Evolutionary conservation across 768 basidiomycete species (phyloP).

Genomic region (Amanita brunnescens): DNA sequence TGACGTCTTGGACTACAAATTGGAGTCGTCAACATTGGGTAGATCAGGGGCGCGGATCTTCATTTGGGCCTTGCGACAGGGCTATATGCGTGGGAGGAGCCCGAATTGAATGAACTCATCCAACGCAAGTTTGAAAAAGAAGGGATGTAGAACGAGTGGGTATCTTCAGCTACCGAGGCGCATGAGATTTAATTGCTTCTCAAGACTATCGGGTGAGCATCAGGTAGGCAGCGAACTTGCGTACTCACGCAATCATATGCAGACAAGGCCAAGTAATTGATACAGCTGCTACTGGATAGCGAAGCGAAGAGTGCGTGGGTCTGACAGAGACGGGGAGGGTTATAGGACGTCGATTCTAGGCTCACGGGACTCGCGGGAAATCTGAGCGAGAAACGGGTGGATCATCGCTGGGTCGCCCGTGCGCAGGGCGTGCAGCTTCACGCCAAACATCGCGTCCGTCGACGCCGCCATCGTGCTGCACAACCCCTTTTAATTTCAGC

Average conservation of each 20-base stretch:
- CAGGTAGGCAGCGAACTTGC: slow-evolving; percentile 75
- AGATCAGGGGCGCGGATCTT: slow-evolving; percentile 79
- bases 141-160: slow-evolving; percentile 83
- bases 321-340: too few species aligned
- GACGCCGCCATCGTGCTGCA: neutral
- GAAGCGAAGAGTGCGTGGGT: slow-evolving; percentile 71
- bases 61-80: slow-evolving; percentile 85
- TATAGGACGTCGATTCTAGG: too few species aligned
- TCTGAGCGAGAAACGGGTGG: slow-evolving; percentile 75
- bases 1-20: slow-evolving; percentile 90
- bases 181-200: slow-evolving; percentile 18
- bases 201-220: slow-evolving; percentile 62
- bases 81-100: slow-evolving; percentile 93
- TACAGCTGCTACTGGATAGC: slow-evolving; percentile 70
- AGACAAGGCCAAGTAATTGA: slow-evolving; percentile 73
- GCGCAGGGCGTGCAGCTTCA: neutral
- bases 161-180: neutral
- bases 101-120: slow-evolving; percentile 82
- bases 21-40: slow-evolving; percentile 65
- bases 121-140: slow-evolving; percentile 68
- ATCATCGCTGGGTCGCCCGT: slow-evolving; percentile 65
- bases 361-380: slow-evolving; percentile 62
- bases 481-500: too few species aligned
- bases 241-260: slow-evolving; percentile 69
- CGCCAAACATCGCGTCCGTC: too few species aligned